Evolutionary conservation across 345 rosid species (phyloP), one percentile per base, ranked within the genome.

Genomic region (Camelina neglecta): DNA sequence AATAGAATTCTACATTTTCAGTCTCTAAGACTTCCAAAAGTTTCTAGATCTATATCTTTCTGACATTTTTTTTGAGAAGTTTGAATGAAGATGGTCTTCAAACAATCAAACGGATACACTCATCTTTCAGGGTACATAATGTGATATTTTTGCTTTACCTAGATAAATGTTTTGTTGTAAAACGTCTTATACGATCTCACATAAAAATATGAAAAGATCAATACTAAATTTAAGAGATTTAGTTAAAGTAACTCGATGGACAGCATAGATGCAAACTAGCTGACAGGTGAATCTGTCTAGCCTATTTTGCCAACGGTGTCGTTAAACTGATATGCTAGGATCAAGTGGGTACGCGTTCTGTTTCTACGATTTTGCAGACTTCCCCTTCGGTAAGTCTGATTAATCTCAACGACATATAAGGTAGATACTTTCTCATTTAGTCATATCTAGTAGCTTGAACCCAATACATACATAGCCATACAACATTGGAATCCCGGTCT

Each of bases 381-480:
- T 33, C 36, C 36, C 36, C 36, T 33, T 33, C 36, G 11, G 39
- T 36, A 29, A 56, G 39, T 7, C 7, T 31, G 7, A n/a, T n/a
- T 33, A 23, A 33, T 20, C 3, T 33, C 35, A 57, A 33, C 12
- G 21, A 29, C 41, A 57, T 31, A 57, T 1, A n/a, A 13, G 38
- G 3, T 13, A 5, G 9, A 6, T 16, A 63, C 6, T 53, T 51
- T 10, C 49, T 49, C 67, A 23, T 2, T 23, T 23, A 23, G 24
- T 23, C 24, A 71, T 49, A 36, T 38, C 11, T 50, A 36, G 67
- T 59, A 24, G 26, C 29, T 23, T 60, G 18, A 49, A 61, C 41
- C 51, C 21, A 21, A 60, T 49, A 38, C 67, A 60, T 48, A 48
- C 67, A 60, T 48, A 35, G 18, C 36, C 58, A 33, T 47, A 35